Conservation (phyloP, 257 asterid species). For the Solanum ahanhuiri region DNA sequence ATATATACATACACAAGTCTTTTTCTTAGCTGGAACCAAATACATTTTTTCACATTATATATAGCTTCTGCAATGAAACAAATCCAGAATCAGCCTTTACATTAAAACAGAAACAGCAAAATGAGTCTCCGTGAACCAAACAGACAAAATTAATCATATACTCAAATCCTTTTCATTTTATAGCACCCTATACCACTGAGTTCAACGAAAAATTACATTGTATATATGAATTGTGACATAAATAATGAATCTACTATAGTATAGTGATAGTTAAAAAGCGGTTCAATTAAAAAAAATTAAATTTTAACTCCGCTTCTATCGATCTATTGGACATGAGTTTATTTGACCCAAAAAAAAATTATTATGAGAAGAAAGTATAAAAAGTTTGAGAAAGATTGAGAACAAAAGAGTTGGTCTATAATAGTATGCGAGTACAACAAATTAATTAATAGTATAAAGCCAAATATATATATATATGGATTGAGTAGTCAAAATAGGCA, state of each 20-base stretch:
- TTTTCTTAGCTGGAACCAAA: background rate
- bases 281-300: background rate
- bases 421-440: background rate
- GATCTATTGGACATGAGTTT: too few relatives aligned
- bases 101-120: background rate
- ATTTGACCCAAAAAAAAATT: too few relatives aligned
- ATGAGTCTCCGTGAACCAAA: background rate
- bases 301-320: too few relatives aligned
- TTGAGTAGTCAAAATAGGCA: constrained; percentile 30
- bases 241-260: background rate
- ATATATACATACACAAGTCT: too few relatives aligned
- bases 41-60: background rate
- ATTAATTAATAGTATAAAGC: constrained; percentile 4
- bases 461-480: background rate
- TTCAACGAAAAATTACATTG: background rate
- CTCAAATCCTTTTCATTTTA: background rate
- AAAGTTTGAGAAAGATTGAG: background rate
- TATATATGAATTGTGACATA: background rate
- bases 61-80: background rate
- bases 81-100: background rate
- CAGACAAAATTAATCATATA: background rate
- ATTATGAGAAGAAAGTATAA: too few relatives aligned
- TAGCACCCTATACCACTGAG: background rate
- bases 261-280: background rate
- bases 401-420: background rate